Percentiles rank a stretch among this genome's conserved stretches.
These are phyloP conservation scores for Codiaeum variegatum DNA, from an alignment of 441 rosid species.

Conservation along the genomic window DNA sequence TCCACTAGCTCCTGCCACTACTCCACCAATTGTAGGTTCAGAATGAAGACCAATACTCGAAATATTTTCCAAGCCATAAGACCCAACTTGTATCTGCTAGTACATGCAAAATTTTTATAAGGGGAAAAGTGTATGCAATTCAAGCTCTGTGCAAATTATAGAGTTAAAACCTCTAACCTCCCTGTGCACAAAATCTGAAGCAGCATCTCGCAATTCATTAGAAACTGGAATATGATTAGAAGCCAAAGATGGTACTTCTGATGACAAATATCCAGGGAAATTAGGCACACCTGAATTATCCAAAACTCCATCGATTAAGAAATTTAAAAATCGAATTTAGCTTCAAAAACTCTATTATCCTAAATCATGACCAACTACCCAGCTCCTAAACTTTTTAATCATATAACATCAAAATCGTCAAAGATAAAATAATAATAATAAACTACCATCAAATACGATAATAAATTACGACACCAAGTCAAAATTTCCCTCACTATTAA, in stretches of 20 bases:
- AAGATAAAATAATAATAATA: not conserved
- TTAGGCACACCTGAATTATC: constrained; percentile 26
- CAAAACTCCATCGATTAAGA: not conserved
- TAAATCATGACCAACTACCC: no score
- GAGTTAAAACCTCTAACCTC: constrained; percentile 32
- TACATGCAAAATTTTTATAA: not conserved
- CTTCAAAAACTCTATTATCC: no score
- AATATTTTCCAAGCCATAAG: constrained; percentile 27
- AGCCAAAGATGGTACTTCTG: constrained; percentile 27
- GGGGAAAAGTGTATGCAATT: not conserved
- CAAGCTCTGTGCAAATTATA: not conserved
- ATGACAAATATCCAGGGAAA: constrained; percentile 36
- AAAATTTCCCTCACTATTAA: not conserved
- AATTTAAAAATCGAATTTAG: no score
- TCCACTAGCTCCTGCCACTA: constrained; percentile 24
- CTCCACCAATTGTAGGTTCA: constrained; percentile 27
- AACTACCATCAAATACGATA: not conserved
- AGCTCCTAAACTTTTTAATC: no score
- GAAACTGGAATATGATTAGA: constrained; percentile 23
- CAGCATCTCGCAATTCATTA: constrained; percentile 18
- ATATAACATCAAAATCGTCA: not conserved
- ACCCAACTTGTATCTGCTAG: constrained; percentile 28
- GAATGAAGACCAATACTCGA: constrained; percentile 24
- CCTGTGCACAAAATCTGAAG: constrained; percentile 32
- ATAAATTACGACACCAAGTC: not conserved